Percentiles rank a stretch among this genome's conserved stretches.
phyloP scores from a whole-genome alignment of 2,329 filamentous ascomycete species.

The Colletotrichum cereale region DNA sequence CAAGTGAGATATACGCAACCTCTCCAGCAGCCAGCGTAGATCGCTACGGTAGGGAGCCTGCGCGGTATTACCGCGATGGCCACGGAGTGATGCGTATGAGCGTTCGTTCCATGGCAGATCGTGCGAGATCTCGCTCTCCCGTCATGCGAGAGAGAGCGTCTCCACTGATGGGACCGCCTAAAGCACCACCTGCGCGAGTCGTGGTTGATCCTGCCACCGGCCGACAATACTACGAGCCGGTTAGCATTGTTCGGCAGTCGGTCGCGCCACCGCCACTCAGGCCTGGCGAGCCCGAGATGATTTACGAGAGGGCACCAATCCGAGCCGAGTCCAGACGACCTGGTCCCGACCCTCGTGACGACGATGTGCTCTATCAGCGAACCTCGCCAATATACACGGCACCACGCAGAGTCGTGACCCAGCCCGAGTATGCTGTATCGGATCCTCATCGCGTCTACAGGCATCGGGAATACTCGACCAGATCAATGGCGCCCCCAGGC shows the following conservation, averaged over 20 bases:
- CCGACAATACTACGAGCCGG: slow-evolving; percentile 78
- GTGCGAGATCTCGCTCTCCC: slow-evolving; percentile 63
- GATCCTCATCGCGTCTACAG: slow-evolving; percentile 67
- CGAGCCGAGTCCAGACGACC: slow-evolving; percentile 66
- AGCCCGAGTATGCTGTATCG: slow-evolving; percentile 68
- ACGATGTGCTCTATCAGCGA: slow-evolving; percentile 64
- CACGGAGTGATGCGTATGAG: slow-evolving; percentile 59
- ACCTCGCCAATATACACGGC: slow-evolving; percentile 63
- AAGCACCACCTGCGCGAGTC: slow-evolving; percentile 73
- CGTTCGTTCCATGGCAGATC: slow-evolving; percentile 62
- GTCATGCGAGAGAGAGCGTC: slow-evolving; percentile 57
- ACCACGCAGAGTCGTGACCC: slow-evolving; percentile 71
- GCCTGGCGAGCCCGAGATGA: slow-evolving; percentile 64
- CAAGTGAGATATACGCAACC: slow-evolving; percentile 53
- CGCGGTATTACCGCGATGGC: slow-evolving; percentile 59
- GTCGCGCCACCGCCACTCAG: slow-evolving; percentile 59
- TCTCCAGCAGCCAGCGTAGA: slow-evolving; percentile 59
- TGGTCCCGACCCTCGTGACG: slow-evolving; percentile 60
- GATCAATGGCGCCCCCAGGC: slow-evolving; percentile 56
- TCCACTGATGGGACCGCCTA: slow-evolving; percentile 63
- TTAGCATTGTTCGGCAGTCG: slow-evolving; percentile 62
- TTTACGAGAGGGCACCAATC: slow-evolving; percentile 74
- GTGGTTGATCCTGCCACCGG: slow-evolving; percentile 83
- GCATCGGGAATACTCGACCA: slow-evolving; percentile 69
- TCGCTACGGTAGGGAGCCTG: slow-evolving; percentile 55